phyloP scores from a whole-genome alignment of 805 yeast species.

The Blastobotrys chiropterorum region DNA sequence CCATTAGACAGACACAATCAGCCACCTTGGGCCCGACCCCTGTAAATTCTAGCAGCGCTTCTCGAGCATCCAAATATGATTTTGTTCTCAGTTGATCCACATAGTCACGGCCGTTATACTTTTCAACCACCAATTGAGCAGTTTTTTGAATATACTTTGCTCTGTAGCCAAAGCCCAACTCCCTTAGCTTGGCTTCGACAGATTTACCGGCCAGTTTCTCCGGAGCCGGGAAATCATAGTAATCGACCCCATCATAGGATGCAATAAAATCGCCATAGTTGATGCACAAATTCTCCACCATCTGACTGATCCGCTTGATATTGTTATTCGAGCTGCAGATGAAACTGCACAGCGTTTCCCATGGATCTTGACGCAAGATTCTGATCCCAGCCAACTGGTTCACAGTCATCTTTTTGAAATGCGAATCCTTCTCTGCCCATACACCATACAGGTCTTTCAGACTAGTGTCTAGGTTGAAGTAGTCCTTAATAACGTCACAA shows the following conservation, averaged over 20 bases:
- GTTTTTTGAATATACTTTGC: slow-evolving; percentile 84
- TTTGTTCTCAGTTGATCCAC: slow-evolving; percentile 36
- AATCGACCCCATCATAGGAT: slow-evolving; percentile 46
- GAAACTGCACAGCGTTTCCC: slow-evolving; percentile 89
- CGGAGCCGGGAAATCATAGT: slow-evolving; percentile 73
- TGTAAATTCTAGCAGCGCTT: slow-evolving; percentile 53
- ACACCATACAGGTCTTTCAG: slow-evolving; percentile 46
- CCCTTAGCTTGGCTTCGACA: slow-evolving; percentile 42
- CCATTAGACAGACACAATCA: slow-evolving; percentile 92
- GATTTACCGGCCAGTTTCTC: slow-evolving; percentile 37
- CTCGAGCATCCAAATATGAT: slow-evolving; percentile 49
- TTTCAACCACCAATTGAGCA: slow-evolving; percentile 46
- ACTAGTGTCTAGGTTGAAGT: slow-evolving; percentile 61
- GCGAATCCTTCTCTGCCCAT: slow-evolving; percentile 56
- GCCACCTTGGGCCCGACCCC: slow-evolving; percentile 99
- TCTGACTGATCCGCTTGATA: slow-evolving; percentile 83
- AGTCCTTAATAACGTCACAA: slow-evolving; percentile 47
- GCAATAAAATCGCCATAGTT: slow-evolving; percentile 63
- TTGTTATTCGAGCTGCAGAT: slow-evolving; percentile 96
- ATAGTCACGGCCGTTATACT: slow-evolving; percentile 30
- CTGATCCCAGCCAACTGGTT: slow-evolving; percentile 59
- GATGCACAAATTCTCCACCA: slow-evolving; percentile 75
- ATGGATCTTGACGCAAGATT: slow-evolving; percentile 88
- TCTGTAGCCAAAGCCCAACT: slow-evolving; percentile 73
- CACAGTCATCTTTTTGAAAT: slow-evolving; percentile 34